Percentiles rank a stretch among this genome's conserved stretches.
phyloP scores from a whole-genome alignment of 768 basidiomycete genomes.

The Pisolithus tinctorius region DNA sequence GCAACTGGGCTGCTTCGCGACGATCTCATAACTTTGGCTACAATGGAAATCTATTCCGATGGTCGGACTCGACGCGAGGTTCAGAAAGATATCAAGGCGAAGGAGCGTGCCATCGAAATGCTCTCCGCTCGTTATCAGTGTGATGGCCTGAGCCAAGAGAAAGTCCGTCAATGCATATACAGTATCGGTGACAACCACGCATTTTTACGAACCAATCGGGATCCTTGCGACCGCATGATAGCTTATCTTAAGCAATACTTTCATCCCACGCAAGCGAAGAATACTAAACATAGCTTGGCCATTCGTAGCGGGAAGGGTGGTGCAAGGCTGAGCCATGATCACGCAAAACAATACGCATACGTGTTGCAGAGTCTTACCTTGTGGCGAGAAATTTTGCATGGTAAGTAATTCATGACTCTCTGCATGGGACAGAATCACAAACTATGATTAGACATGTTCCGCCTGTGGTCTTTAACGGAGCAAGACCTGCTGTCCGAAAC shows the following conservation, averaged over 20 bases:
- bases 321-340: conserved; percentile 77
- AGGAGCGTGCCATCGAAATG: conserved; percentile 81
- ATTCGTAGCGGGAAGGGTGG: conserved; percentile 79
- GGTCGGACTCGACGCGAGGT: conserved; percentile 67
- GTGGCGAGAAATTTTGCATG: conserved; percentile 82
- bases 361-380: conserved; percentile 82
- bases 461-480: conserved; percentile 75
- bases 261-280: conserved; percentile 63
- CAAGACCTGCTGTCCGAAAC: conserved; percentile 75
- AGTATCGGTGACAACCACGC: conserved; percentile 89
- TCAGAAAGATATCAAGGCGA: conserved; percentile 76
- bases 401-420: conserved; percentile 29
- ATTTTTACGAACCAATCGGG: conserved; percentile 79
- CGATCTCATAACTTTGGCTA: conserved; percentile 67
- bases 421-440: background rate
- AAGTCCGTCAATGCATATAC: conserved; percentile 72
- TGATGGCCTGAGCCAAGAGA: conserved; percentile 54
- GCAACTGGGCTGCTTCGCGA: conserved; percentile 68
- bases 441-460: conserved; percentile 68
- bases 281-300: conserved; percentile 59
- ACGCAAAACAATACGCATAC: conserved; percentile 79
- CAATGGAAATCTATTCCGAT: conserved; percentile 77
- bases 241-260: conserved; percentile 67
- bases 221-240: conserved; percentile 86
- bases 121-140: conserved; percentile 60